phyloP scores from a whole-genome alignment of 139 green algal species.

The Mychonastes homosphaera region DNA sequence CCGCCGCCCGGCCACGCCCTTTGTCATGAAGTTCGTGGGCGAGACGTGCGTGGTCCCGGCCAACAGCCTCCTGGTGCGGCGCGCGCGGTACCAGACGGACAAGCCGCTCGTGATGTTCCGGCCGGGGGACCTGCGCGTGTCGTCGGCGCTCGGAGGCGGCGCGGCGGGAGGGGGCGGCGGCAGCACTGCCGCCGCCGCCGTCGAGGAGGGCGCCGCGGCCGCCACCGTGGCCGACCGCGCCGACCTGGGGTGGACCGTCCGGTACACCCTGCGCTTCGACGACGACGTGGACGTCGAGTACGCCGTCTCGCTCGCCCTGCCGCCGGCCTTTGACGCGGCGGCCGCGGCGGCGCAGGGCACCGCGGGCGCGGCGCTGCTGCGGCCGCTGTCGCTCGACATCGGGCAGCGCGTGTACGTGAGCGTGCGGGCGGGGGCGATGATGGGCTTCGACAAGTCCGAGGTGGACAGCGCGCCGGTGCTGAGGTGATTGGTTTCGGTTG shows the following conservation, averaged over 20 bases:
- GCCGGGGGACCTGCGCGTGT: conserved; percentile 43
- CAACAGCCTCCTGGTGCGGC: conserved; percentile 17
- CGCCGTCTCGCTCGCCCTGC: background rate
- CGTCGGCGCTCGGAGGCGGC: conserved; percentile 6
- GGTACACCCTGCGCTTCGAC: conserved; percentile 63
- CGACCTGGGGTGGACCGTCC: conserved; percentile 51
- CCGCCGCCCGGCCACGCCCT: conserved; percentile 46
- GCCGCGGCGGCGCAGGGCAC: conserved; percentile 25
- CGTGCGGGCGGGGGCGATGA: conserved; percentile 26
- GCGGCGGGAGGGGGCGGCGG: background rate
- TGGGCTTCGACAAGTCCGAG: conserved; percentile 41
- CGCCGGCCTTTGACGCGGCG: conserved; percentile 19
- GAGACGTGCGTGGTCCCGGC: conserved; percentile 55
- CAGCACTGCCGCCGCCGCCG: too few species aligned
- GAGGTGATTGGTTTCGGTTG: background rate
- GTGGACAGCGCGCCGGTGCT: conserved; percentile 37
- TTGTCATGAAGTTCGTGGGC: conserved; percentile 76
- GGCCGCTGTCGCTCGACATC: conserved; percentile 30
- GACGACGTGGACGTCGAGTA: conserved; percentile 42
- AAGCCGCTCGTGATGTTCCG: conserved; percentile 63
- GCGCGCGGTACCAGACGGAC: conserved; percentile 13
- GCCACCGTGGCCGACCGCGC: conserved; percentile 47
- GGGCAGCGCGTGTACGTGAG: conserved; percentile 45
- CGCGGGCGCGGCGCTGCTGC: conserved; percentile 30
- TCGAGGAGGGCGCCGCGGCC: too few species aligned